A percentile compares a stretch with the other conserved stretches of the same genome.
Evolutionary conservation across 768 basidiomycete genomes (phyloP).

Genomic region (Psilocybe subaeruginosa): DNA sequence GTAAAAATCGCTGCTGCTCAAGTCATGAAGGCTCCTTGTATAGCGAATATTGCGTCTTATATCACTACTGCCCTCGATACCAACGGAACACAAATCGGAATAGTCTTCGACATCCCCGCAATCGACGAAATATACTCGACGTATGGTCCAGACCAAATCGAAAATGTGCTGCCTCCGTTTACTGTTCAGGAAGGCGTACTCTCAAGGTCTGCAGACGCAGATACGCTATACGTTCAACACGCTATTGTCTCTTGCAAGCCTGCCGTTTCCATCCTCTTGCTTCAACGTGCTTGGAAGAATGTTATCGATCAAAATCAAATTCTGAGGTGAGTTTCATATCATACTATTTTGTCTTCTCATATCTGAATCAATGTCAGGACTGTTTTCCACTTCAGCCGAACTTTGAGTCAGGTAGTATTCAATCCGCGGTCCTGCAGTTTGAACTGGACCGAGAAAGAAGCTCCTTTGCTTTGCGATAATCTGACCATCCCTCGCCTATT

Average conservation of each 20-base stretch:
- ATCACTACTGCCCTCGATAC: background rate
- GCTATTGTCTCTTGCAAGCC: conserved; percentile 34
- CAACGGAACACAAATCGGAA: background rate
- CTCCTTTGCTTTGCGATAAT: background rate
- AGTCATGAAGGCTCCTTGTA: conserved; percentile 31
- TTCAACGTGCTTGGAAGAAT: conserved; percentile 37
- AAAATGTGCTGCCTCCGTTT: conserved; percentile 41
- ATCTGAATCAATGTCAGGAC: conserved; percentile 24
- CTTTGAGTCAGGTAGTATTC: conserved; percentile 32
- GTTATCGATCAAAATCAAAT: conserved; percentile 29
- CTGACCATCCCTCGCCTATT: conserved; percentile 25
- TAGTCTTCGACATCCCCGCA: background rate
- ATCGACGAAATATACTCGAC: conserved; percentile 14
- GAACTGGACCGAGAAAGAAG: conserved; percentile 23
- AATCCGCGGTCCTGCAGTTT: conserved; percentile 12
- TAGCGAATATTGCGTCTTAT: conserved; percentile 25
- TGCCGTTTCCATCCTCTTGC: conserved; percentile 18
- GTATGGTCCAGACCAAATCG: conserved; percentile 21
- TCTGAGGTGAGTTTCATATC: conserved; percentile 23
- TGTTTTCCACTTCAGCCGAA: conserved; percentile 31
- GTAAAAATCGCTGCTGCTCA: conserved; percentile 26
- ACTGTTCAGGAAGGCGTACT: conserved; percentile 51
- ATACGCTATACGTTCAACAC: conserved; percentile 48
- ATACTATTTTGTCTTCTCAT: background rate
- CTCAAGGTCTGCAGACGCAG: conserved; percentile 38